Conservation (phyloP, 2,329 filamentous ascomycete species). For the Diaporthe sp. region DNA sequence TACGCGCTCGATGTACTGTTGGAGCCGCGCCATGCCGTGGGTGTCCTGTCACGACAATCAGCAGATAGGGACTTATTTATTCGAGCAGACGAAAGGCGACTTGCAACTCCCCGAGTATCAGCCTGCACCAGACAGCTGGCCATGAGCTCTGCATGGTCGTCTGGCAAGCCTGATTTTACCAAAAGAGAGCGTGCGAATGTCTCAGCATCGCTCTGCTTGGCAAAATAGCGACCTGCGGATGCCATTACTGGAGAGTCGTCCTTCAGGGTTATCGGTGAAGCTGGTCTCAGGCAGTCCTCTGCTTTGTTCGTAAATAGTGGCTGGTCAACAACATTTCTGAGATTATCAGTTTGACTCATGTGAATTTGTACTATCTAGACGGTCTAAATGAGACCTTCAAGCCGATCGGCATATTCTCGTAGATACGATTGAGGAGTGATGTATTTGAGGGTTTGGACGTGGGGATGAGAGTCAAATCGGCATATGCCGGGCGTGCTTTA, state of each 20-base stretch:
- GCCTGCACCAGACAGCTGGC: conserved; percentile 45
- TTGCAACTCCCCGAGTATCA: conserved; percentile 47
- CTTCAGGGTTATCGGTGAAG: no score
- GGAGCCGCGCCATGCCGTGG: conserved; percentile 46
- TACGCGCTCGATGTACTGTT: conserved; percentile 46
- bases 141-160: conserved; percentile 41
- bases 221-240: neutral
- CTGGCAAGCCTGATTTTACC: conserved; percentile 44
- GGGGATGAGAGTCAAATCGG: neutral
- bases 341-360: neutral
- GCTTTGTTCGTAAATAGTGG: no score
- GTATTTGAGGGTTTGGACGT: neutral
- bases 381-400: neutral
- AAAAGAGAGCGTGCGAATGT: neutral
- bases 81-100: neutral
- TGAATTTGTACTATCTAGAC: neutral
- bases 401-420: conserved; percentile 3
- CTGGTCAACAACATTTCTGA: neutral
- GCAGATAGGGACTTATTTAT: neutral
- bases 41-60: conserved; percentile 38
- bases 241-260: neutral
- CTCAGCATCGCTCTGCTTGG: neutral
- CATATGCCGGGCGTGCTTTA: neutral
- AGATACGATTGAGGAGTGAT: conserved; percentile 1
- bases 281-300: neutral